Percentiles rank a stretch among this genome's conserved stretches.
Evolutionary conservation across 345 rosid species (phyloP).

Genomic region (Ceriops decandra): DNA sequence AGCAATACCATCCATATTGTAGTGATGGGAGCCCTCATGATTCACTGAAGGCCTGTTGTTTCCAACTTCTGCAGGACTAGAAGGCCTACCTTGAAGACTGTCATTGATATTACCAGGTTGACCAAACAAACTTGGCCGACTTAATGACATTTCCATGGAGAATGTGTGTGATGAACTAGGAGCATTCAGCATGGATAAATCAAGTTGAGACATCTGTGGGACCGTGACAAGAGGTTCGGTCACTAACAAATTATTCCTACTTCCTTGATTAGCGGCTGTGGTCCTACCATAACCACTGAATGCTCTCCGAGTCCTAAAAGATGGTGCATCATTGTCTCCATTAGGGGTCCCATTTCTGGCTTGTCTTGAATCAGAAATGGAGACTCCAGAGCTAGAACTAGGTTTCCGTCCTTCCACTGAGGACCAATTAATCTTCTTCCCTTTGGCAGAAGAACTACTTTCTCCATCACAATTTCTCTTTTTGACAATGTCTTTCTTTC

Average conservation of each 20-base stretch:
- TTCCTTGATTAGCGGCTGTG: constrained; percentile 44
- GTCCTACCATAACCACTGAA: constrained; percentile 31
- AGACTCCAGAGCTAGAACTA: constrained; percentile 40
- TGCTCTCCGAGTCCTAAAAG: constrained; percentile 54
- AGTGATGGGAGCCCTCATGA: constrained; percentile 50
- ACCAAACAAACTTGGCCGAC: constrained; percentile 26
- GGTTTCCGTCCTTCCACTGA: constrained; percentile 38
- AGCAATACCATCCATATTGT: constrained; percentile 75
- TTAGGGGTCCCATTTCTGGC: constrained; percentile 41
- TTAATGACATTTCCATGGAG: constrained; percentile 31
- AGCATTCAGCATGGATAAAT: constrained; percentile 35
- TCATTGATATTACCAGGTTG: constrained; percentile 35
- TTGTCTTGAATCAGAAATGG: constrained; percentile 56
- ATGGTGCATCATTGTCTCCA: constrained; percentile 38
- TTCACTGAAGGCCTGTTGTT: constrained; percentile 37
- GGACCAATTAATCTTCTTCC: constrained; percentile 48
- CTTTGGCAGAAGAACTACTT: constrained; percentile 60
- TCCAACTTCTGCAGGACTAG: constrained; percentile 57
- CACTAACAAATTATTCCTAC: constrained; percentile 35
- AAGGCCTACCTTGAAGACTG: constrained; percentile 41
- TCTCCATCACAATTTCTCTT: constrained; percentile 59
- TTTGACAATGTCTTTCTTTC: constrained; percentile 39
- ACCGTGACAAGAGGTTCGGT: constrained; percentile 32
- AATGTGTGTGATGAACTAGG: constrained; percentile 31
- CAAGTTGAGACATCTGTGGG: constrained; percentile 42